phyloP scores from a whole-genome alignment of 805 yeast species.

The Myxozyma melibiosi region DNA sequence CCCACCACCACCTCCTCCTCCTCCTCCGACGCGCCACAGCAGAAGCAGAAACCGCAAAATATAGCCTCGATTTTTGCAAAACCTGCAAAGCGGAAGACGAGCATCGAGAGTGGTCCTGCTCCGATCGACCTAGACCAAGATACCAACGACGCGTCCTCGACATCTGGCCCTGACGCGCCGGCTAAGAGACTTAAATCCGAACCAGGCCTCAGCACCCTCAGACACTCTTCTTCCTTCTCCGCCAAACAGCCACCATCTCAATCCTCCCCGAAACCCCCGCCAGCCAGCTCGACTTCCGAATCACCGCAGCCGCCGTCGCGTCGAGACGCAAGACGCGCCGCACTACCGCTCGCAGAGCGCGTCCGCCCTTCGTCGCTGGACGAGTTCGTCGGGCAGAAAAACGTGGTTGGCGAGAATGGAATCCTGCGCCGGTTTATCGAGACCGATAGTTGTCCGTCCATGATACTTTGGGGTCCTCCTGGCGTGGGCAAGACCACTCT shows the following conservation, averaged over 20 bases:
- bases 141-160: neutral
- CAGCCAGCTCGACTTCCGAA: neutral
- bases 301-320: neutral
- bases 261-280: neutral
- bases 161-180: neutral
- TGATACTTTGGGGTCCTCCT: constrained; percentile 94
- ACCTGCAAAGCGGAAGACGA: constrained; percentile 4
- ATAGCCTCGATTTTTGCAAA: constrained; percentile 2
- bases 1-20: neutral
- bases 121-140: constrained; percentile 1
- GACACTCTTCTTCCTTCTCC: neutral
- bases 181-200: neutral
- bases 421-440: constrained; percentile 63
- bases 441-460: constrained; percentile 58
- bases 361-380: constrained; percentile 73
- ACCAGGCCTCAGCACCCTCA: too few relatives aligned
- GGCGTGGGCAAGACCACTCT: constrained; percentile 91
- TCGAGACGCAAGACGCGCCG: neutral
- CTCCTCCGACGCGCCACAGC: neutral
- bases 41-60: neutral
- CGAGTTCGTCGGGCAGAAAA: constrained; percentile 84
- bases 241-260: neutral
- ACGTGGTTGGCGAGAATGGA: constrained; percentile 67
- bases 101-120: neutral
- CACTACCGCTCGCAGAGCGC: constrained; percentile 68